Evolutionary conservation across 2,329 filamentous ascomycete species (phyloP).

Genomic region (Botryotinia convoluta): DNA sequence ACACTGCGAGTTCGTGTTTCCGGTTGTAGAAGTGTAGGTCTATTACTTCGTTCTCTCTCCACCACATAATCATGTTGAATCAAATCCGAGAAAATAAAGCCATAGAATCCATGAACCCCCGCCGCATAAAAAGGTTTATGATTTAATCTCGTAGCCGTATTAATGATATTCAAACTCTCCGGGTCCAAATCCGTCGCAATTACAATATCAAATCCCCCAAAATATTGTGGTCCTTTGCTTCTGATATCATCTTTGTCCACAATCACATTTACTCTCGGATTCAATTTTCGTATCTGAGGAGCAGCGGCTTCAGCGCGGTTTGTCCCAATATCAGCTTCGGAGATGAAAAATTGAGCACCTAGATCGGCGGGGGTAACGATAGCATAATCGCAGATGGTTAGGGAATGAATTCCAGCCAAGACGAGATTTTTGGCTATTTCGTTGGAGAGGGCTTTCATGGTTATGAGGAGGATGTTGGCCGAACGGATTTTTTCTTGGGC

Average conservation of each 20-base stretch:
- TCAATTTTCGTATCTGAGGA: constrained; percentile 77
- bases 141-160: constrained; percentile 78
- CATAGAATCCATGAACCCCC: constrained; percentile 83
- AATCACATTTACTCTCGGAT: constrained; percentile 78
- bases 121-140: constrained; percentile 85
- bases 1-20: constrained; percentile 80
- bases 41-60: constrained; percentile 78
- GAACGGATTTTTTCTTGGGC: constrained; percentile 90
- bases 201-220: constrained; percentile 75
- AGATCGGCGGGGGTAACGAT: constrained; percentile 75
- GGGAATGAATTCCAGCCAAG: constrained; percentile 83
- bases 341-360: constrained; percentile 79
- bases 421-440: constrained; percentile 98
- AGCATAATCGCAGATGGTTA: constrained; percentile 83
- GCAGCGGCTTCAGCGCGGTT: constrained; percentile 83
- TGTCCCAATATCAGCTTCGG: constrained; percentile 65
- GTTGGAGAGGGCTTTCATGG: constrained; percentile 81
- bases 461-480: constrained; percentile 86
- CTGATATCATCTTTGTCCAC: constrained; percentile 67
- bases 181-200: constrained; percentile 88
- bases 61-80: constrained; percentile 88
- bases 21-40: constrained; percentile 54
- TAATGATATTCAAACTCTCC: constrained; percentile 71
- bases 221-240: constrained; percentile 70
- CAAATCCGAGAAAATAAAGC: constrained; percentile 91